Base-by-base conservation (phyloP, 257 asterid genomes). In the Capsicum rhomboideum region DNA sequence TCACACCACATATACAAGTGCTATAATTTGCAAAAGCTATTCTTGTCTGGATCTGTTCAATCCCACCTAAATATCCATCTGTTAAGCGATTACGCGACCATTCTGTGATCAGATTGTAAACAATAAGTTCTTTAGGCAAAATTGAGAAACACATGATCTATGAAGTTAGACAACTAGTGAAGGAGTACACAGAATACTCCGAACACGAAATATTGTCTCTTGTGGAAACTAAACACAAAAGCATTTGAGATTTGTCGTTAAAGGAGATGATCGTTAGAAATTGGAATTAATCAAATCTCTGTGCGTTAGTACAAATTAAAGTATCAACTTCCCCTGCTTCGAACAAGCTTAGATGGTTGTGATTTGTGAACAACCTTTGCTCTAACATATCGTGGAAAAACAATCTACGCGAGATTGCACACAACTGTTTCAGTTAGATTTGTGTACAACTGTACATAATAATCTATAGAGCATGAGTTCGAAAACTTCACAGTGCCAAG, bases 391-490 rank as follows among this genome's bases (percentile, higher is more conserved):
- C 97, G 87, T 23, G 98, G 98, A 58, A 94, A 89, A 78, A 98
- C 96, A 90, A 94, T 94, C 50, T 97, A 93, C 68, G 98, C 97
- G 71, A 96, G 88, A 88, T 96, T 96, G 89, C 97, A 96, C 23
- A 94, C 97, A 23, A 97, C 97, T 88, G 98, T 93, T 90, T 95
- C 97, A 5, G 95, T 86, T 58, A 96, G 99, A 87, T 97, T 92
- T n/a, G 97, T 86, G 86, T 91, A 92, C 89, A 94, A n/a, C n/a
- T n/a, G n/a, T n/a, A n/a, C n/a, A n/a, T n/a, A 58, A 95, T 89
- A 82, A 95, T 94, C 90, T 95, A 98, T 54, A 18, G 97, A 93
- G 84, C 98, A 93, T 84, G 94, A 88, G 89, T 94, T 95, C 4
- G 97, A 96, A 53, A 95, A 96, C 79, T 94, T 92, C 75, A 94